Evolutionary conservation across 2,329 filamentous ascomycete species (phyloP), one percentile per base, ranked within the genome.

Genomic region (Penicillium sp.): DNA sequence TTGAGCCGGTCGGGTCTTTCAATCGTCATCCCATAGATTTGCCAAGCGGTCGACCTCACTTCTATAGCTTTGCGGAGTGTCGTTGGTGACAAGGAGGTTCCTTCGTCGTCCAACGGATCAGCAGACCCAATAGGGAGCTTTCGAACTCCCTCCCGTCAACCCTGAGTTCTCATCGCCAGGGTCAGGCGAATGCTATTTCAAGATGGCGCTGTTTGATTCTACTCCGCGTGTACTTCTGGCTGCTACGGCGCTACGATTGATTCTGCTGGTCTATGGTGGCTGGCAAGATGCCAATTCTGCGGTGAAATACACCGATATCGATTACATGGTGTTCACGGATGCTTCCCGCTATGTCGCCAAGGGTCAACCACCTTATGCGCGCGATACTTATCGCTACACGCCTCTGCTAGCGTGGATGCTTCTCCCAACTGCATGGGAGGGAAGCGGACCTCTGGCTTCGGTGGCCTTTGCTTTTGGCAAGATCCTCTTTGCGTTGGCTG

Each of bases 251-350:
- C 84, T 99, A 26, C 91, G 95, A 62, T 74, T 86, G 6, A 75
- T 81, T 35, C 87, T 99, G 65, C 85, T 98, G 53, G 75, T 96
- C 71, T 98, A 98, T 76, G 94, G 95, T 60, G 85, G 92, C 62
- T 93, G 91, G 83, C 95, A 99, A 80, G 95, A 99, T 79, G 89
- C 92, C 62, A 84, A 93, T 79, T 96, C 93, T 7, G 89, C 94
- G 14, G 81, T 99, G 73, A 98, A 98, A 80, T 99, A 98, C 82
- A 99, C 95, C 55, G 95, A 99, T 79, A 97, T 99, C 71, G 95
- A 99, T 83, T 99, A 99, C 79, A 88, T 93, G 66, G 95, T 99
- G 76, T 99, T 99, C 82, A 98, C 95, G 52, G 94, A 98, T 76
- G 95, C 95, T 28, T 87, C 95, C 2, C 90, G 91, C 66, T 94